Base-by-base conservation (phyloP, 2,329 filamentous ascomycete genomes). In the Paecilomyces sp. region DNA sequence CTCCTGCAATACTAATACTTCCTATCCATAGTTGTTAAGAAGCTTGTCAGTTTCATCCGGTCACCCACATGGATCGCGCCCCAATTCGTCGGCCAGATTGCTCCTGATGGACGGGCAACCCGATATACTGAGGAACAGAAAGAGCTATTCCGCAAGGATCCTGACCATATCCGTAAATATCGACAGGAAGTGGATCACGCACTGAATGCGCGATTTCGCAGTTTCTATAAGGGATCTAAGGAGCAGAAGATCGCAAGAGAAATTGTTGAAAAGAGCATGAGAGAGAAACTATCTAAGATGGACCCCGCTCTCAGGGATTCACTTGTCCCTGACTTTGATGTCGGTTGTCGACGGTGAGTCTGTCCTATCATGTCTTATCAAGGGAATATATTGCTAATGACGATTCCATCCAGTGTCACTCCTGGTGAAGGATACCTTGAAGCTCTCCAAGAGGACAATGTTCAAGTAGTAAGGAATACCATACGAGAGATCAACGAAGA, bases 301-400 rank as follows among this genome's bases (percentile, higher is more conserved):
- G 25, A 53, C 6, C 25, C 50, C 50, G n/a, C 18, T 3, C n/a
- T 53, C 12, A 28, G 50, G 11, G 50, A 53, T 11, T 28, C 25
- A 15, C 24, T 60, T 2, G 55, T 58, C 34, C 58, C 58, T 25
- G 57, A 58, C 11, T 60, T 34, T n/a, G 51, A 54, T 31, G 36
- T 60, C 15, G 58, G 55, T 33, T 60, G 58, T 55, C 58, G 58
- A 18, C 58, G 58, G 9, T 55, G 18, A 12, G 56, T 33, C 15
- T 53, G 28, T 33, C 33, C 30, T 15, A 15, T 58, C 9, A 24
- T 18, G 18, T 2, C 25, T 28, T 28, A 4, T 28, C 25, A 28
- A 28, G 3, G 15, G 13, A 31, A 22, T 53, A 33, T 7, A 6
- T n/a, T 52, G 2, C n/a, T 31, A 13, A 30, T 22, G 12, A n/a